These are phyloP conservation scores for Yamadazyma atlantica DNA, from an alignment of 1,139 yeast species.

Conservation along the genomic window DNA sequence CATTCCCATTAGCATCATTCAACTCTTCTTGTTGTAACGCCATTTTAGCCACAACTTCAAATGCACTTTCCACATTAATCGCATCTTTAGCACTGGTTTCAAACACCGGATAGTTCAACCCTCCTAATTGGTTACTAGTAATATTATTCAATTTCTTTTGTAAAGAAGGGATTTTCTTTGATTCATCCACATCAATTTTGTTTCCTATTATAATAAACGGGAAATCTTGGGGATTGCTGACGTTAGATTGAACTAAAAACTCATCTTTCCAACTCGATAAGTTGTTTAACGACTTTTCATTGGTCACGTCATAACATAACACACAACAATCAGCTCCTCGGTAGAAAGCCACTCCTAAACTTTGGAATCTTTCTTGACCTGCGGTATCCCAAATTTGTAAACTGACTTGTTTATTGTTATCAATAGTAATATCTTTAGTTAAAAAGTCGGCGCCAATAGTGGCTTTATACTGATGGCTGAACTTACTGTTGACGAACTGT, in stretches of 20 bases:
- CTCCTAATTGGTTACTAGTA: conserved; percentile 77
- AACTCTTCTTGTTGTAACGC: conserved; percentile 91
- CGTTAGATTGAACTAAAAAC: conserved; percentile 89
- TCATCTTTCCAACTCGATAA: conserved; percentile 94
- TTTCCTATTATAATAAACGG: conserved; percentile 95
- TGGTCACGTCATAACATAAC: conserved; percentile 90
- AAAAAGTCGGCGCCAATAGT: conserved; percentile 97
- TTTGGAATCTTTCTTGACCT: conserved; percentile 96
- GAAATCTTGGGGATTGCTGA: conserved; percentile 89
- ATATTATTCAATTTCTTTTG: conserved; percentile 83
- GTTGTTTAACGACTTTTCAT: conserved; percentile 87
- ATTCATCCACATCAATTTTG: conserved; percentile 92
- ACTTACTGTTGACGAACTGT: conserved; percentile 93
- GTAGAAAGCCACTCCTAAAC: conserved; percentile 95
- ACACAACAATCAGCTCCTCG: conserved; percentile 99
- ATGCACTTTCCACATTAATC: conserved; percentile 90
- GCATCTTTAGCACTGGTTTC: conserved; percentile 95
- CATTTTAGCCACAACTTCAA: conserved; percentile 92
- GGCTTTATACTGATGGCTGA: conserved; percentile 94
- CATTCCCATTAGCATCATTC: conserved; percentile 83
- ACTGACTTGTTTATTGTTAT: conserved; percentile 71
- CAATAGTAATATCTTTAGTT: conserved; percentile 85
- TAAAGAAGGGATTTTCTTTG: conserved; percentile 74
- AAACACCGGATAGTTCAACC: conserved; percentile 78
- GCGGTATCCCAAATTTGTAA: conserved; percentile 99